Conservation (phyloP, 495 filamentous ascomycete genomes). For the Penicillium daleae region DNA sequence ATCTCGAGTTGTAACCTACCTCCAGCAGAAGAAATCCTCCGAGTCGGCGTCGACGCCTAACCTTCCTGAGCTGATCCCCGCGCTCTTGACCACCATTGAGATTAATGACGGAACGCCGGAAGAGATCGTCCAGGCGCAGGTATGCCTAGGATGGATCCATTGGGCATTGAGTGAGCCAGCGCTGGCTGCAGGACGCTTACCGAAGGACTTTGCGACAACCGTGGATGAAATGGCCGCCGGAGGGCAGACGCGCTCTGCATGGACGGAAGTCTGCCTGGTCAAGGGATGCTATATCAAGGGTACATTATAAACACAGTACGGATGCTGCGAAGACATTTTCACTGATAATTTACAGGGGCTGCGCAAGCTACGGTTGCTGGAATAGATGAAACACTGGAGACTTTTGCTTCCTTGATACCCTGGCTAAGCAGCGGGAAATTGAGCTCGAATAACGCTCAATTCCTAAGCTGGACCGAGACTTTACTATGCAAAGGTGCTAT, state of each 20-base stretch:
- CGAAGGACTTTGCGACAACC: slow-evolving; percentile 59
- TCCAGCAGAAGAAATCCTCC: slow-evolving; percentile 42
- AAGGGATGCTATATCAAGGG: slow-evolving; percentile 79
- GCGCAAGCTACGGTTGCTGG: slow-evolving; percentile 62
- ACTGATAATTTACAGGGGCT: slow-evolving; percentile 45
- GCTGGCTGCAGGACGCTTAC: slow-evolving; percentile 62
- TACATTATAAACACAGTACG: slow-evolving; percentile 17
- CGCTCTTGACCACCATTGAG: slow-evolving; percentile 67
- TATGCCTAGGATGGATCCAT: slow-evolving; percentile 83
- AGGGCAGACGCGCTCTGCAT: slow-evolving; percentile 58
- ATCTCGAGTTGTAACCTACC: slow-evolving; percentile 59
- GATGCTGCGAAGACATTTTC: background rate
- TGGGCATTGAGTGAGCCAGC: slow-evolving; percentile 71
- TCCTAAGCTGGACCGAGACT: slow-evolving; percentile 76
- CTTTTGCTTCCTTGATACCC: slow-evolving; percentile 64
- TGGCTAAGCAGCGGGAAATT: slow-evolving; percentile 53
- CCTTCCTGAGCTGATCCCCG: slow-evolving; percentile 63
- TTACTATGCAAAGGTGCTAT: slow-evolving; percentile 73
- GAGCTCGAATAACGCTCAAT: slow-evolving; percentile 48
- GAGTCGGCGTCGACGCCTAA: slow-evolving; percentile 49
- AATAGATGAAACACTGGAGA: slow-evolving; percentile 60
- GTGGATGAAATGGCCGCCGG: slow-evolving; percentile 51
- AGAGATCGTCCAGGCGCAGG: slow-evolving; percentile 77
- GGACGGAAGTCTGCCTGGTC: slow-evolving; percentile 78
- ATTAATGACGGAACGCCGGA: slow-evolving; percentile 58